A percentile compares a stretch with the other conserved stretches of the same genome.
phyloP scores from a whole-genome alignment of 257 asterid genomes.

The Osmanthus fragrans region DNA sequence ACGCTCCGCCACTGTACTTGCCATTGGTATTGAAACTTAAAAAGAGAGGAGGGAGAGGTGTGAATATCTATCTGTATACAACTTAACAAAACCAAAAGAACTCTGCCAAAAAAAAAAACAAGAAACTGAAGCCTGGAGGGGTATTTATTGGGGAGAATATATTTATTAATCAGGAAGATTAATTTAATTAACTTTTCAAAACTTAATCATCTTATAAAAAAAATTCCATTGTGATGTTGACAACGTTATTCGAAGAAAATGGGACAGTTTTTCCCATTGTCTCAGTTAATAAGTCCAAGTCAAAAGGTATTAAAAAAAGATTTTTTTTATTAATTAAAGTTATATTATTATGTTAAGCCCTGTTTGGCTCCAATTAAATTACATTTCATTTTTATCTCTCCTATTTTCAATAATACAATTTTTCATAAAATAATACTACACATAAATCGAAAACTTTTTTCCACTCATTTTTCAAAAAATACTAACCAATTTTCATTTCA shows the following conservation, averaged over 20 bases:
- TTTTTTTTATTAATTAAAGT: not conserved
- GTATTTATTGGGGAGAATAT: not conserved
- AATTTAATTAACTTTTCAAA: not conserved
- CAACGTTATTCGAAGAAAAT: not conserved
- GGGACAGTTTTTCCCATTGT: not conserved
- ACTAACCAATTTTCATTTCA: no score
- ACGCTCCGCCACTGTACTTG: conserved; percentile 42
- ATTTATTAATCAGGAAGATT: not conserved
- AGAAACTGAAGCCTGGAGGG: not conserved
- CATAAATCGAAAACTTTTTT: no score
- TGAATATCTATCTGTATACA: not conserved
- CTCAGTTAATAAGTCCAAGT: not conserved
- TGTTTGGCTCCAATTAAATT: no score
- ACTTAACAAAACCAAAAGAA: not conserved
- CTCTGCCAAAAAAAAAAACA: not conserved
- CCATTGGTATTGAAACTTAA: not conserved
- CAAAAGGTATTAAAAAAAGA: not conserved
- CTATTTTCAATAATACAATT: no score
- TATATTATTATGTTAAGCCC: not conserved
- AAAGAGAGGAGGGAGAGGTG: not conserved
- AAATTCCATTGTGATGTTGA: not conserved
- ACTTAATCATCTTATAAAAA: not conserved
- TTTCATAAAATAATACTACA: no score
- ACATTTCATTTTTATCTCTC: no score
- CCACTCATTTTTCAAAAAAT: no score